Conservation (phyloP, 2,329 filamentous ascomycete genomes). For the Colletotrichum ledebouriae region DNA sequence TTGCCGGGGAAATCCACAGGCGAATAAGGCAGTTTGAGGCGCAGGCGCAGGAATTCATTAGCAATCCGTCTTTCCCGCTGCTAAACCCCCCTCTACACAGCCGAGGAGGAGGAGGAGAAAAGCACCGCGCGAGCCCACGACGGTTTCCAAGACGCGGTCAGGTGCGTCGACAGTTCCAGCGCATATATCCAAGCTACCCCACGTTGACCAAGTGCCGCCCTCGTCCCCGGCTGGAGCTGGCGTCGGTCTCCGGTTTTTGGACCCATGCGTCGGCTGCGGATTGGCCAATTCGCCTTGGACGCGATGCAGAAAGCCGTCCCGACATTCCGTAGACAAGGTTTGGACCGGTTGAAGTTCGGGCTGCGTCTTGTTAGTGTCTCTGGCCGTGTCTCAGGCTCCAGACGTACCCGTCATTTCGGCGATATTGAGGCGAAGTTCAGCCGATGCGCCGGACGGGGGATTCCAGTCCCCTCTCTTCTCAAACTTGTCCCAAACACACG, state of each 20-base stretch:
- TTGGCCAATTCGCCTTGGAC: constrained; percentile 24
- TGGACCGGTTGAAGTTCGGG: constrained; percentile 28
- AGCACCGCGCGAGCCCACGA: constrained; percentile 4
- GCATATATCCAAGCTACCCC: constrained; percentile 25
- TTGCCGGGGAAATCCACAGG: constrained; percentile 8
- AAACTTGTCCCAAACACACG: neutral
- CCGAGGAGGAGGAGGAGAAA: neutral
- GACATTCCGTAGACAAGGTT: constrained; percentile 35
- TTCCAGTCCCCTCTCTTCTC: neutral
- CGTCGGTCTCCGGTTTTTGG: constrained; percentile 4
- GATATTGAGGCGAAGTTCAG: constrained; percentile 5
- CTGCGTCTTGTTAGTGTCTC: neutral
- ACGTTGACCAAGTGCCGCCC: constrained; percentile 31
- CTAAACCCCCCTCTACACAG: neutral
- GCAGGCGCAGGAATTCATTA: constrained; percentile 8
- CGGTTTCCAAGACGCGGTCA: constrained; percentile 16
- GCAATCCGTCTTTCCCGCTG: constrained; percentile 15
- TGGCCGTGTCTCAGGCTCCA: neutral
- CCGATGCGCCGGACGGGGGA: neutral
- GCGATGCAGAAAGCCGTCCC: constrained; percentile 38
- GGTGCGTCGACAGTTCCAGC: constrained; percentile 10
- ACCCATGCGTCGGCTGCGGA: constrained; percentile 18
- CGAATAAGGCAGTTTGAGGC: constrained; percentile 22
- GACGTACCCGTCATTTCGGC: neutral
- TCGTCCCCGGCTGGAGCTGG: constrained; percentile 30